Base-by-base conservation (phyloP, 2,329 filamentous ascomycete genomes). In the Fusarium phyllophilum region DNA sequence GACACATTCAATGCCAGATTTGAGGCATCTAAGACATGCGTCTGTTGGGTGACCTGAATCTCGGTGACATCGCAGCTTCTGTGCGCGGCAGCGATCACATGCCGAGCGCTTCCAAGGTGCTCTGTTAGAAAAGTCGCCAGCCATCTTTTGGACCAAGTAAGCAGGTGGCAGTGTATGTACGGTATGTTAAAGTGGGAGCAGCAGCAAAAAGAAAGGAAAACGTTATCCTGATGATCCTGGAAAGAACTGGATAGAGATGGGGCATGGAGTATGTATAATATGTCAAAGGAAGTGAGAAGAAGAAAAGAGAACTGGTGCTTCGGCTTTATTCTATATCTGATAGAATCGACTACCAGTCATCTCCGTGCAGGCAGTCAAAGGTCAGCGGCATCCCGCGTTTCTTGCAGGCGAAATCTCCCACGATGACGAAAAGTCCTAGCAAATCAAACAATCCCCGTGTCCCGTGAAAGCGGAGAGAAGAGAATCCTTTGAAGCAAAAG, bases 401-500 rank as follows among this genome's bases (percentile, higher is more conserved):
- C 22, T 29, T 14, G 31, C 29, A 46, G 39, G 41, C 31, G 29
- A 58, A 45, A 36, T 58, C 26, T 58, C 55, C 39, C 38, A 46
- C 55, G 55, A 58, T 58, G 55, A 46, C 55, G 31, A 58, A 58
- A 36, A 46, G 4, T n/a, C 39, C 41, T 58, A 22, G 55, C 55
- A 58, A 58, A 46, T 58, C 55, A 58, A 58, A 33, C 38, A 58
- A 46, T 58, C 38, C 55, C 55, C 55, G 55, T 58, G 55, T 46
- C 29, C 55, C 55, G 41, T 34, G 38, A 58, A 58, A 58, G 55
- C 55, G 55, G 55, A 58, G 55, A 89, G 55, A 36, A 45, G 31
- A 54, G 55, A 63, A 89, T 79, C 63, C 38, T 56, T 42, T 33
- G 24, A 44, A 13, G 26, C 6, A 6, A 15, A 29, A 29, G 14